A percentile compares a stretch with the other conserved stretches of the same genome.
Evolutionary conservation across 495 filamentous ascomycete genomes (phyloP).

Genomic region (Lasiosphaeria ovina): DNA sequence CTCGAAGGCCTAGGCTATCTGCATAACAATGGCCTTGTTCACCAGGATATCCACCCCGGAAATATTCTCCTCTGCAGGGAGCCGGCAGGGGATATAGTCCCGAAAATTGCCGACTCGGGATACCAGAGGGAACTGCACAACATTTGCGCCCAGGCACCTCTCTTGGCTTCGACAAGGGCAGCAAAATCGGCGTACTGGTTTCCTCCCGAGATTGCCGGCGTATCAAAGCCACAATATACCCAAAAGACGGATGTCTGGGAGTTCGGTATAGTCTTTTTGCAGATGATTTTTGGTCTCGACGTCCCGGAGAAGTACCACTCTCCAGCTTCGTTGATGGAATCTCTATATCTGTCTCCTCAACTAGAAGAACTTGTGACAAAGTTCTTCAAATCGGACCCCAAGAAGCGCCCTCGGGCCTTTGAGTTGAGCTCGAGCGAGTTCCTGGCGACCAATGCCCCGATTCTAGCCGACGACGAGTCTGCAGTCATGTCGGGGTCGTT

Average conservation of each 20-base stretch:
- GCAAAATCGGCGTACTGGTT: constrained; percentile 79
- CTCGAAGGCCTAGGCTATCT: constrained; percentile 85
- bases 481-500: constrained; percentile 36
- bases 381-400: constrained; percentile 78
- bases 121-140: constrained; percentile 62
- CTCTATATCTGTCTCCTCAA: constrained; percentile 62
- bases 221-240: constrained; percentile 55
- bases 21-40: constrained; percentile 76
- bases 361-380: constrained; percentile 75
- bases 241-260: constrained; percentile 94
- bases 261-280: constrained; percentile 81
- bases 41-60: constrained; percentile 71
- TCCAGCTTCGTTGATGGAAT: constrained; percentile 65
- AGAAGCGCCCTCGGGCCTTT: constrained; percentile 83
- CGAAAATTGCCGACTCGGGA: constrained; percentile 67
- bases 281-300: constrained; percentile 89
- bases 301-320: constrained; percentile 74
- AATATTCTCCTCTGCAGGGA: constrained; percentile 71
- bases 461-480: constrained; percentile 46
- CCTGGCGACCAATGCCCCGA: constrained; percentile 59
- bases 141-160: constrained; percentile 49
- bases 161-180: constrained; percentile 48
- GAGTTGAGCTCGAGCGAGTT: constrained; percentile 89
- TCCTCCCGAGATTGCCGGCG: constrained; percentile 71
- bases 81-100: constrained; percentile 55